Evolutionary conservation across 129 eudicot genomes (phyloP), one percentile per base, ranked within the genome.

Genomic region (Solidago caesia): DNA sequence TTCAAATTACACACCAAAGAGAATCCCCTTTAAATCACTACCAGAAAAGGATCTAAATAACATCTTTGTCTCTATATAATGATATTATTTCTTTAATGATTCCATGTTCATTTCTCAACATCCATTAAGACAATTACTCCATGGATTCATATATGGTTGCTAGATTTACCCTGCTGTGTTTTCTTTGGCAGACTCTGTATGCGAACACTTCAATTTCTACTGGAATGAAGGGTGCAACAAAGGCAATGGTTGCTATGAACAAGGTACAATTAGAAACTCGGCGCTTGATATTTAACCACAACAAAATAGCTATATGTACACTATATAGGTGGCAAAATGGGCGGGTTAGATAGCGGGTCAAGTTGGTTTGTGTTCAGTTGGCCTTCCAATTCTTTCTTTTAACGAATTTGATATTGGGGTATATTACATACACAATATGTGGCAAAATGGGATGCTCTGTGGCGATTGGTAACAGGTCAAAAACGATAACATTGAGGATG

Each of bases 151-250:
- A 10, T 29, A 47, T 44, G 41, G 41, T 76, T 76, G 8, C 62
- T 27, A 25, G 57, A 10, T 68, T 68, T 45, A 46, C 43, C n/a
- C 8, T 69, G 47, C 3, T 78, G 29, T 64, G 44, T 69, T 4
- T 64, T 72, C 2, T 11, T 75, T 43, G 42, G 69, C 72, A 92
- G 97, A 92, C 97, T 75, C 60, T 92, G 72, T 92, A 89, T 67
- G 97, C 97, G 52, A 89, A 89, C 87, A 89, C 96, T 44, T 92
- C 97, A 7, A 89, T 92, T 16, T 85, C 91, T 33, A 92, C 97
- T n/a, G 97, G 97, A 68, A 92, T 92, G 94, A 92, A 92, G 85
- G 97, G 97, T 76, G 97, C 97, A 68, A 92, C 97, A 68, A 92
- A 92, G 83, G 97, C 97, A 72, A 92, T 92, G 97, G 79, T 86